These are phyloP conservation scores for Elaeis guineensis DNA, from an alignment of 176 grass and related monocot genomes.

Conservation along the genomic window DNA sequence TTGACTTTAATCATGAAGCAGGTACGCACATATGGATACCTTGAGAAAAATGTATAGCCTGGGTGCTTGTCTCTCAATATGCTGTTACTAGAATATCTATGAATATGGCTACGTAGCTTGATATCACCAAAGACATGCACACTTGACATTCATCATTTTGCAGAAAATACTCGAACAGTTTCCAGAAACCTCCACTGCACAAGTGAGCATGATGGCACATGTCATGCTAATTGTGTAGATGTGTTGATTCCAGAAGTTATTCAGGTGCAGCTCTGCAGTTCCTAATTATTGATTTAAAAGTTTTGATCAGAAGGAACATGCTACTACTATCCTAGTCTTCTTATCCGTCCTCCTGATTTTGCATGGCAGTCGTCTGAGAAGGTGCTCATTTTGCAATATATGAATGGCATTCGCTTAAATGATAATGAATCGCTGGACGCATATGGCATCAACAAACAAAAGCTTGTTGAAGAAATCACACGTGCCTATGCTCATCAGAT, in stretches of 20 bases:
- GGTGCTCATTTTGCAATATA: slow-evolving; percentile 86
- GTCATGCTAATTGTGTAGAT: slow-evolving; percentile 45
- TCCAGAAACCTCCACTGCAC: slow-evolving; percentile 51
- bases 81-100: not conserved
- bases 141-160: slow-evolving; percentile 4
- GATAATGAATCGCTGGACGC: slow-evolving; percentile 64
- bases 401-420: slow-evolving; percentile 92
- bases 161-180: slow-evolving; percentile 85
- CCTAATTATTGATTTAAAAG: not conserved
- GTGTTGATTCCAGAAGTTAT: slow-evolving; percentile 92
- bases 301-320: not conserved
- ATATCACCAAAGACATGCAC: not conserved
- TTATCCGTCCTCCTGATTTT: slow-evolving; percentile 1
- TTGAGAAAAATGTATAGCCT: not conserved
- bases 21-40: slow-evolving; percentile 27
- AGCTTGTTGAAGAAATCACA: slow-evolving; percentile 87
- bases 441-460: slow-evolving; percentile 92
- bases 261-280: slow-evolving; percentile 42
- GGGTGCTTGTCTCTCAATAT: no score
- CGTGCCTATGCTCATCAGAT: slow-evolving; percentile 97
- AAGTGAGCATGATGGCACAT: slow-evolving; percentile 15
- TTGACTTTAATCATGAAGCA: slow-evolving; percentile 98
- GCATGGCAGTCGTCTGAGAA: slow-evolving; percentile 77
- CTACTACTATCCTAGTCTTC: not conserved
- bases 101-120: not conserved